These are phyloP conservation scores for Lactarius vividus DNA, from an alignment of 768 basidiomycete genomes.

Conservation along the genomic window DNA sequence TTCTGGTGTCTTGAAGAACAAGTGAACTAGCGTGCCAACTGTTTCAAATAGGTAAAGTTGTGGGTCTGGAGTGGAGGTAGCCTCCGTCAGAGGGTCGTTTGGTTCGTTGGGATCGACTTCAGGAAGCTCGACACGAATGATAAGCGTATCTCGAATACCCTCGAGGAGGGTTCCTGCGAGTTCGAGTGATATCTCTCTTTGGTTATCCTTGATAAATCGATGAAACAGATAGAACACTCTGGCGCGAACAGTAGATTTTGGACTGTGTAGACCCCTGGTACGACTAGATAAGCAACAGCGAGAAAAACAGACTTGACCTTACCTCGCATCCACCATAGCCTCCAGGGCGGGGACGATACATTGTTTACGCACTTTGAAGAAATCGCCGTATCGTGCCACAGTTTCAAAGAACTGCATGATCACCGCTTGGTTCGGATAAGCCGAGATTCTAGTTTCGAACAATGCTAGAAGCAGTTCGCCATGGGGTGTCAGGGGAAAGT, in stretches of 20 bases:
- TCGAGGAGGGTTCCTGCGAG: slow-evolving; percentile 70
- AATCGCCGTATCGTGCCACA: slow-evolving; percentile 87
- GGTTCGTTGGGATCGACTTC: slow-evolving; percentile 70
- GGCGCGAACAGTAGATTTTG: slow-evolving; percentile 62
- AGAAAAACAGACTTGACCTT: slow-evolving; percentile 30
- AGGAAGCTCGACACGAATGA: slow-evolving; percentile 72
- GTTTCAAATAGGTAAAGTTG: slow-evolving; percentile 96
- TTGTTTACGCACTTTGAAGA: slow-evolving; percentile 91
- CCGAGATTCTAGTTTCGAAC: slow-evolving; percentile 76
- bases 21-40: slow-evolving; percentile 76
- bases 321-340: slow-evolving; percentile 84
- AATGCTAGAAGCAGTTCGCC: slow-evolving; percentile 88
- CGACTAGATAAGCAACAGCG: neutral
- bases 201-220: slow-evolving; percentile 83
- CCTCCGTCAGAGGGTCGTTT: slow-evolving; percentile 66
- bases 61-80: slow-evolving; percentile 74
- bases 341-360: slow-evolving; percentile 85
- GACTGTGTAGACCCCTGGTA: slow-evolving; percentile 81
- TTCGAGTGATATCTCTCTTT: slow-evolving; percentile 70
- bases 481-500: slow-evolving; percentile 82
- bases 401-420: slow-evolving; percentile 92
- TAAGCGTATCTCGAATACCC: slow-evolving; percentile 72
- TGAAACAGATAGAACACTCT: slow-evolving; percentile 91
- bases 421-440: slow-evolving; percentile 82
- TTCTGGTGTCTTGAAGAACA: slow-evolving; percentile 63